Evolutionary conservation across 1,284 basidiomycete species (phyloP), one percentile per base, ranked within the genome.

Genomic region (Mixia osmundae): DNA sequence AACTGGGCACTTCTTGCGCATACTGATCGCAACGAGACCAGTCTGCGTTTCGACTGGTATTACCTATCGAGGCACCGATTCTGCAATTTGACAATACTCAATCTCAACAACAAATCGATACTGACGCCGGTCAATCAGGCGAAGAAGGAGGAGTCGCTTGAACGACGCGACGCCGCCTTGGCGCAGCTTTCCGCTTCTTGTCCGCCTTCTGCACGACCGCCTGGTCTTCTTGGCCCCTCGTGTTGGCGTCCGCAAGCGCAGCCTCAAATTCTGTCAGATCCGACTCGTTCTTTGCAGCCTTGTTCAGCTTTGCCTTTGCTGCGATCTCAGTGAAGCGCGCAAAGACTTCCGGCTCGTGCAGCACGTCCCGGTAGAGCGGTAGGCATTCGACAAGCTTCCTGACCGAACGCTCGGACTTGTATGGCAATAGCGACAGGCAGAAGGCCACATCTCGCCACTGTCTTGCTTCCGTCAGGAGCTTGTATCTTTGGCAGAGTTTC

Each of bases 401-500:
- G 53, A 95, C 68, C 0, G 82, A 85, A 14, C 79, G 68, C 48
- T 99, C 89, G 2, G 80, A 87, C 57, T 95, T 95, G 73, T 82
- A 99, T 0, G 85, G 87, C 20, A 97, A 63, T 3, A 95, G 60
- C 0, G 83, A 85, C 3, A 99, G 61, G 55, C 91, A 99, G 60
- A 75, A 95, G 0, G 87, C 80, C 44, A 97, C 87, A 51, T 99
- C 89, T 24, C 82, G 70, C 89, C 91, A 99, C 55, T 95, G 89
- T 18, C 89, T 66, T 20, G 80, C 69, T 19, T 89, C 82, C 27
- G 77, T 74, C 0, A 79, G 72, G 4, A 83, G 61, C 12, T 79
- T 68, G 72, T 95, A 95, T 6, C 85, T 69, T 51, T 89, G 80
- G 50, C 85, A 94, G 4, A 89, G 69, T 54, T 89, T 91, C 50